Evolutionary conservation across 495 filamentous ascomycete species (phyloP).

Genomic region (Rhypophila decipiens): DNA sequence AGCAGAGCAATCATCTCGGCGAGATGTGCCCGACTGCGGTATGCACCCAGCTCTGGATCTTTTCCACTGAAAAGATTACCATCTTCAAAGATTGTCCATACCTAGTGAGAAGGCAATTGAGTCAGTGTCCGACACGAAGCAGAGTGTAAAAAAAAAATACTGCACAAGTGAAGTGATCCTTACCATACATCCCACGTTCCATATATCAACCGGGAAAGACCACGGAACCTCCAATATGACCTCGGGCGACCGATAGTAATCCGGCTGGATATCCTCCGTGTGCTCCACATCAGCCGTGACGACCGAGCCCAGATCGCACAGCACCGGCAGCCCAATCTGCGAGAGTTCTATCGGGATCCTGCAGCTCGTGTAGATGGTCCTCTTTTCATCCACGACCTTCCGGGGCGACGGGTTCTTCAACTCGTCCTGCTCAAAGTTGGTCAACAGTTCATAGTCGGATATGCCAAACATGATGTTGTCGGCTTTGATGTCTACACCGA

Average conservation of each 20-base stretch:
- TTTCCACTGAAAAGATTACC: constrained; percentile 38
- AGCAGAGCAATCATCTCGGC: constrained; percentile 41
- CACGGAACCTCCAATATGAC: constrained; percentile 39
- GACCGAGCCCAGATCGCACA: constrained; percentile 46
- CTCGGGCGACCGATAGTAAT: constrained; percentile 42
- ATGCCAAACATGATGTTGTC: constrained; percentile 31
- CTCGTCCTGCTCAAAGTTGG: constrained; percentile 19
- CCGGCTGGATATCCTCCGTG: constrained; percentile 21
- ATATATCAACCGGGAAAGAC: constrained; percentile 44
- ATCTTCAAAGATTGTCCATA: constrained; percentile 47
- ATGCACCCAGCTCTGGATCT: constrained; percentile 36
- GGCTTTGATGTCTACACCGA: constrained; percentile 26
- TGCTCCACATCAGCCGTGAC: constrained; percentile 20
- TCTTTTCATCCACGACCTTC: constrained; percentile 20
- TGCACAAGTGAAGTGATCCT: constrained; percentile 12
- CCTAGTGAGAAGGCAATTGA: constrained; percentile 16
- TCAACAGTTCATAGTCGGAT: constrained; percentile 11
- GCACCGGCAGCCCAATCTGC: constrained; percentile 18
- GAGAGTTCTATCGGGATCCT: constrained; percentile 10
- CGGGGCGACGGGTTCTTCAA: constrained; percentile 21
- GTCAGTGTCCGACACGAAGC: background rate
- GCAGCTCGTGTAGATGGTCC: constrained; percentile 24
- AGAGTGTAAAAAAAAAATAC: background rate
- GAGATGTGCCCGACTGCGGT: constrained; percentile 39
- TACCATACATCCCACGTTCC: constrained; percentile 48